Base-by-base conservation (phyloP, 768 basidiomycete species). In the Exsudoporus frostii region DNA sequence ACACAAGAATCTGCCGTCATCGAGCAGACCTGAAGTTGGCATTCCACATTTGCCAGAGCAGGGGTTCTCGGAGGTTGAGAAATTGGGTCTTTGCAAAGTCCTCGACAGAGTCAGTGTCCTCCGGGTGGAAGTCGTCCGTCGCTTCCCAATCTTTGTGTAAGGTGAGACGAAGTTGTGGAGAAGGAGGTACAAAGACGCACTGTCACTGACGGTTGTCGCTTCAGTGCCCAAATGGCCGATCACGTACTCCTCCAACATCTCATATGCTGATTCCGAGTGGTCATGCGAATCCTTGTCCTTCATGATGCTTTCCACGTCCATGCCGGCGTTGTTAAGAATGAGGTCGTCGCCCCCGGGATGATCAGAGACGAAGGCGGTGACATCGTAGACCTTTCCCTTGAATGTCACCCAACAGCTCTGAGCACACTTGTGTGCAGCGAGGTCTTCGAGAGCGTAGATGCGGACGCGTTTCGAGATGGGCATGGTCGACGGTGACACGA, bases 271-370 rank as follows among this genome's bases (percentile, higher is more conserved):
- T 24, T 92, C 86, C 3, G 91, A 93, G 69, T 98, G 97, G 10
- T 86, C 86, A 68, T 99, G 97, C 61, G 89, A 85, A 20, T 76
- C 66, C 58, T 76, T 71, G 71, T 96, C 86, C 62, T 79, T 81
- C 97, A 98, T 98, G 50, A 84, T 76, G 19, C 71, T 76, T 19
- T 79, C 87, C 46, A 98, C 78, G 66, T 97, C 92, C 71, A 83
- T 82, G 37, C 94, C 95, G 5, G 90, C 96, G 70, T 87, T 79
- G 40, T 83, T 74, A 36, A 94, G 72, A 60, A 99, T 82, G 57
- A 93, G 72, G 67, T 98, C 95, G 69, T 98, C 96, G 4, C 95
- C 94, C 58, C 96, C 96, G 11, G 95, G 93, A 67, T 97, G 94
- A 75, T 96, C 94, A 48, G 79, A 64, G 2, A 95, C 72, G 72